Percentiles rank a stretch among this genome's conserved stretches.
phyloP scores from a whole-genome alignment of 1,139 yeast species.

The Debaryomyces subglobosus region DNA sequence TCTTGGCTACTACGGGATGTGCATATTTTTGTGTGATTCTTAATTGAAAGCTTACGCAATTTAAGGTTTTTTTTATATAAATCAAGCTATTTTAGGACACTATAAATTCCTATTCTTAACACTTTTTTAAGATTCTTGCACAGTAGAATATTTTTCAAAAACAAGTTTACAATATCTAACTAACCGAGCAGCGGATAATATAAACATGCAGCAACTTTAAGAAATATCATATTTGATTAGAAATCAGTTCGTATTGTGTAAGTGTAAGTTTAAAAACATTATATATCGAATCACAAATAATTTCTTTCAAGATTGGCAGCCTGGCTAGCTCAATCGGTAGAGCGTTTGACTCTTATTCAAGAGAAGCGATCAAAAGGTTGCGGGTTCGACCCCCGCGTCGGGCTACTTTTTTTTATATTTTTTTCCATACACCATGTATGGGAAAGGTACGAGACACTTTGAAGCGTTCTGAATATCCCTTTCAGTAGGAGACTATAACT shows the following conservation, averaged over 20 bases:
- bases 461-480: no score
- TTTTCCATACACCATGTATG: no score
- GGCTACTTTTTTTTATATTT: conserved; percentile 20
- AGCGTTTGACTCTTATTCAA: conserved; percentile 17
- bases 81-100: background rate
- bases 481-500: no score
- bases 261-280: background rate
- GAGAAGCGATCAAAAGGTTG: conserved; percentile 31
- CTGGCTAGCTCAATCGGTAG: conserved; percentile 19
- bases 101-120: background rate
- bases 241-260: background rate
- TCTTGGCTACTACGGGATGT: background rate
- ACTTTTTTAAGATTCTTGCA: background rate
- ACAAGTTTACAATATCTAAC: background rate
- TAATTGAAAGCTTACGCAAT: background rate
- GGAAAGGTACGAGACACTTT: no score
- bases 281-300: background rate
- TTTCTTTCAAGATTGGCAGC: conserved; percentile 8
- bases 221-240: background rate
- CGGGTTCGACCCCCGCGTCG: conserved; percentile 44
- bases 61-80: background rate
- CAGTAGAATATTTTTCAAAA: background rate
- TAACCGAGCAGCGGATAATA: background rate
- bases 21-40: background rate
- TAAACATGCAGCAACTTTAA: background rate